A percentile compares a stretch with the other conserved stretches of the same genome.
Conservation (phyloP, 805 yeast genomes). For the Nakazawaea ernobii region DNA sequence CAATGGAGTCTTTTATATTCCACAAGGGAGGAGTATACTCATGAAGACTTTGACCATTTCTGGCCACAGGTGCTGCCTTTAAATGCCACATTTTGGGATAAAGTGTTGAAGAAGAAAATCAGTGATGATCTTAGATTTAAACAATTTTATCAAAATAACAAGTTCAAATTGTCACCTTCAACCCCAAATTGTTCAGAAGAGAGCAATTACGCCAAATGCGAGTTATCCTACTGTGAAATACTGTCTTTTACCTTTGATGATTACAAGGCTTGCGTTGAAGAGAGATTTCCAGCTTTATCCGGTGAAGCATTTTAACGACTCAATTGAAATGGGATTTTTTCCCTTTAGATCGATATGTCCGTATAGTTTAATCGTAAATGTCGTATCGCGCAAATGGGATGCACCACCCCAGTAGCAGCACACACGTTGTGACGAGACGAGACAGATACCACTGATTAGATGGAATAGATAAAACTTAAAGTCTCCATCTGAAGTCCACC, state of each 20-base stretch:
- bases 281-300: slow-evolving; percentile 1
- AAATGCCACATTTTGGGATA: slow-evolving; percentile 38
- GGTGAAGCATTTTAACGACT: not conserved
- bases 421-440: too few species aligned
- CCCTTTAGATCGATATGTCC: slow-evolving; percentile 7
- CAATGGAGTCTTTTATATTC: slow-evolving; percentile 34
- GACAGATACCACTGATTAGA: too few species aligned
- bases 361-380: not conserved
- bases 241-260: slow-evolving; percentile 7
- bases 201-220: slow-evolving; percentile 1
- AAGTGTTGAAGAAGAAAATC: slow-evolving; percentile 18
- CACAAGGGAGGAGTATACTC: slow-evolving; percentile 28
- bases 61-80: slow-evolving; percentile 33
- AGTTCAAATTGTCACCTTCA: slow-evolving; percentile 29
- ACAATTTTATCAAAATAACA: slow-evolving; percentile 29
- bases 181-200: slow-evolving; percentile 24
- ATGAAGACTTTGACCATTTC: slow-evolving; percentile 24
- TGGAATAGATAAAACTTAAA: too few species aligned
- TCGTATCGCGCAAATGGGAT: too few species aligned
- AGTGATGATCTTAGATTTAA: slow-evolving; percentile 25
- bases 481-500: too few species aligned
- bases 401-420: too few species aligned
- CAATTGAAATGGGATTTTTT: not conserved
- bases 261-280: slow-evolving; percentile 5
- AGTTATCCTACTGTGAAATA: slow-evolving; percentile 7